Evolutionary conservation across 2,329 filamentous ascomycete genomes (phyloP).

Genomic region (Ceratocystis harringtonii): DNA sequence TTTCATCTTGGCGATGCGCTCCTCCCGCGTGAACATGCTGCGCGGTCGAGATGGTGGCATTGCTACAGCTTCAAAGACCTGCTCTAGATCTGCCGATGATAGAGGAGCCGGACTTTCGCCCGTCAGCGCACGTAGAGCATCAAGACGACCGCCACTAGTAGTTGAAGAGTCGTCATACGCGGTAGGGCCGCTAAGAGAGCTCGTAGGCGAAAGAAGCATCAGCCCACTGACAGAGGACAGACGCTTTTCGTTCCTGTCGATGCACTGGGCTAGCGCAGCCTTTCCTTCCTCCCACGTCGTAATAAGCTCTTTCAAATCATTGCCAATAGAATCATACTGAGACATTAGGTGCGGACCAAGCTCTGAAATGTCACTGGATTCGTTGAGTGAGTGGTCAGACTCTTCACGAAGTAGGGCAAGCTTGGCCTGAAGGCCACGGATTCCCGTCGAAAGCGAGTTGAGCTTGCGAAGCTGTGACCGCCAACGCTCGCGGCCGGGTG

Average conservation of each 20-base stretch:
- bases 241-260: slow-evolving; percentile 64
- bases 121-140: slow-evolving; percentile 63
- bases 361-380: slow-evolving; percentile 56
- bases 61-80: slow-evolving; percentile 85
- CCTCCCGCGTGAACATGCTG: slow-evolving; percentile 63
- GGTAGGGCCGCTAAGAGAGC: slow-evolving; percentile 52
- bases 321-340: slow-evolving; percentile 89
- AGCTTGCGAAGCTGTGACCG: slow-evolving; percentile 79
- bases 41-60: slow-evolving; percentile 52
- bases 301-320: slow-evolving; percentile 66
- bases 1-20: slow-evolving; percentile 73
- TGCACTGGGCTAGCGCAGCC: slow-evolving; percentile 63
- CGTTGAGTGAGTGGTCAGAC: slow-evolving; percentile 63
- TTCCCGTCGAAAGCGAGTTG: slow-evolving; percentile 74
- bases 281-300: slow-evolving; percentile 80
- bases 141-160: slow-evolving; percentile 26
- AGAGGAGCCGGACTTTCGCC: slow-evolving; percentile 45
- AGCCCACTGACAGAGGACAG: slow-evolving; percentile 46
- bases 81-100: slow-evolving; percentile 43
- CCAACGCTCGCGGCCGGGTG: slow-evolving; percentile 68
- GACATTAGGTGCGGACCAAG: slow-evolving; percentile 64
- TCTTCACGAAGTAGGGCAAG: slow-evolving; percentile 84
- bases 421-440: slow-evolving; percentile 85
- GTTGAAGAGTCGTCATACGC: slow-evolving; percentile 36
- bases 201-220: slow-evolving; percentile 36